Evolutionary conservation across 495 filamentous ascomycete species (phyloP).

Genomic region (Physcia stellaris): DNA sequence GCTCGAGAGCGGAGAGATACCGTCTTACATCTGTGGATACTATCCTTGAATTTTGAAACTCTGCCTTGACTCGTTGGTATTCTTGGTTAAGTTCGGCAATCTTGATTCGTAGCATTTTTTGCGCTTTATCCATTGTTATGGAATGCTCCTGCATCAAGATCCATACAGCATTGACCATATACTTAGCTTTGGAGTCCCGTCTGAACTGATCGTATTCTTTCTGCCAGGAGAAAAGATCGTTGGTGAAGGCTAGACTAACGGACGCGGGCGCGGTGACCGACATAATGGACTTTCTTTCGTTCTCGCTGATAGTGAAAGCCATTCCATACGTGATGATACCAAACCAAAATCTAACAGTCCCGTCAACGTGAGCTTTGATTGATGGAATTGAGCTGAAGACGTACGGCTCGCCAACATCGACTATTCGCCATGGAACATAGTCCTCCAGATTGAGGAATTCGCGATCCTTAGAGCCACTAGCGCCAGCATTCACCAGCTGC

Average conservation of each 20-base stretch:
- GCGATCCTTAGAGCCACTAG: neutral
- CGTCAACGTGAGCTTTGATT: no score
- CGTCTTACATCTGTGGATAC: neutral
- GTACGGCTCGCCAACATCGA: constrained; percentile 6
- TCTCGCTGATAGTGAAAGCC: constrained; percentile 12
- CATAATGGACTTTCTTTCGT: constrained; percentile 11
- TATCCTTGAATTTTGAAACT: neutral
- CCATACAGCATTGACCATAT: constrained; percentile 24
- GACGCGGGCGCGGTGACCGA: constrained; percentile 14
- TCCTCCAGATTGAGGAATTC: constrained; percentile 11
- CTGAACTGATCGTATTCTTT: constrained; percentile 14
- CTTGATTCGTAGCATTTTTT: constrained; percentile 9
- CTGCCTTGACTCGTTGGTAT: neutral
- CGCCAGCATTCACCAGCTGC: constrained; percentile 9
- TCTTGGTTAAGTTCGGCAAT: neutral
- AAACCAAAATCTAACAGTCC: constrained; percentile 1
- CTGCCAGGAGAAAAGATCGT: constrained; percentile 21
- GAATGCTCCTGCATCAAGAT: constrained; percentile 21
- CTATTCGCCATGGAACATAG: constrained; percentile 7
- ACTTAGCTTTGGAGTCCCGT: constrained; percentile 8
- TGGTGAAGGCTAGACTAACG: constrained; percentile 17
- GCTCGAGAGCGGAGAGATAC: constrained; percentile 18
- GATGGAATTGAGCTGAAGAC: neutral
- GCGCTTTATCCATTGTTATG: constrained; percentile 14
- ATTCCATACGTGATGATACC: constrained; percentile 14